Evolutionary conservation across 2,329 filamentous ascomycete genomes (phyloP).

Genomic region (Xylaria sp.): DNA sequence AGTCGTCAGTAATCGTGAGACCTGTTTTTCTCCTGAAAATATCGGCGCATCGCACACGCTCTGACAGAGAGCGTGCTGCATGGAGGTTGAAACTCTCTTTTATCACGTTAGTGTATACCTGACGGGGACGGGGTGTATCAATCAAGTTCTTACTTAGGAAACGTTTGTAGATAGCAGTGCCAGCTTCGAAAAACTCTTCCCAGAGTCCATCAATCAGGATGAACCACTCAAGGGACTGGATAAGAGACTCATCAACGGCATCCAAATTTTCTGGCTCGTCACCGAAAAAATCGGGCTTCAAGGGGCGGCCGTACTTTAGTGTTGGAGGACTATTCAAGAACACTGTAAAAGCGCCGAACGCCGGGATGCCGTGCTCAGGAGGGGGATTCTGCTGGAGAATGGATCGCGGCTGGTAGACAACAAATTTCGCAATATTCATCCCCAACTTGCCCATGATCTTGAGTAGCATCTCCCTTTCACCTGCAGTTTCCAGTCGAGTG

Average conservation of each 20-base stretch:
- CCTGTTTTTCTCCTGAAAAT: constrained; percentile 56
- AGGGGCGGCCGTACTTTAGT: constrained; percentile 69
- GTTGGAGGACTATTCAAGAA: constrained; percentile 62
- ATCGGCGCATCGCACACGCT: constrained; percentile 61
- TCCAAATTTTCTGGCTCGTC: constrained; percentile 66
- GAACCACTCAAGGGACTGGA: constrained; percentile 88
- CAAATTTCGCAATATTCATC: constrained; percentile 77
- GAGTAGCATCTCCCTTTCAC: constrained; percentile 75
- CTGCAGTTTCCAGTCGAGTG: constrained; percentile 74
- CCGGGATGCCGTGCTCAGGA: constrained; percentile 51
- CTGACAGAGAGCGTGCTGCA: constrained; percentile 65
- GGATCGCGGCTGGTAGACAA: constrained; percentile 72
- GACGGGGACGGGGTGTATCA: background rate
- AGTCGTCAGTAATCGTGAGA: constrained; percentile 50
- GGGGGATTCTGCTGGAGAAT: constrained; percentile 62
- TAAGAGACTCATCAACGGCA: constrained; percentile 74
- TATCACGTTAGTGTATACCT: constrained; percentile 26
- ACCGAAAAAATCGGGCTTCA: constrained; percentile 77
- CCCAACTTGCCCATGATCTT: constrained; percentile 79
- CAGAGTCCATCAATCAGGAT: constrained; percentile 78
- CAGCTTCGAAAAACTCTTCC: constrained; percentile 74
- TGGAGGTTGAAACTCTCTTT: constrained; percentile 63
- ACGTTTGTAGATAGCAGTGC: constrained; percentile 80
- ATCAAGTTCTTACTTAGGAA: constrained; percentile 76
- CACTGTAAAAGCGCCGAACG: constrained; percentile 62